Evolutionary conservation across 805 yeast species (phyloP), one percentile per base, ranked within the genome.

Genomic region (Candida germanica): DNA sequence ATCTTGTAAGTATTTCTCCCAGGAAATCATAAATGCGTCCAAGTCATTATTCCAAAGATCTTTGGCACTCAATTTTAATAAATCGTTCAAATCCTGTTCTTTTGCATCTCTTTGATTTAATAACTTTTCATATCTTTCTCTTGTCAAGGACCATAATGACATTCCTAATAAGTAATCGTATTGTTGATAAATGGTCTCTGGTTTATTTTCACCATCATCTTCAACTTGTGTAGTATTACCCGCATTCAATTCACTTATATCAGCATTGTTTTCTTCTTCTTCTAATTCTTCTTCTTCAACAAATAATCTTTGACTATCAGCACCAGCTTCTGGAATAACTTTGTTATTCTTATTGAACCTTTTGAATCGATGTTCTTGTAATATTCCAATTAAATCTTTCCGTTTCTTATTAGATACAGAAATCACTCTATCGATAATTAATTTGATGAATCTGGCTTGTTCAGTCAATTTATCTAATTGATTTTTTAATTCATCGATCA

Each of bases 131-230:
- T 89, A 93, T 49, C 93, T 76, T 61, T 93, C 98, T 40, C 72
- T 73, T 0, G 98, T 91, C 54, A 93, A 75, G 25, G 96, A 83
- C 93, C 96, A 87, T 46, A 93, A 80, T 23, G 88, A 77, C 96
- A 93, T 85, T 36, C 93, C 94, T 35, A 93, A 69, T 44, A 93
- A 69, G 50, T 93, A 93, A 52, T 93, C 98, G 59, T 79, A 91
- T 5, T 81, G 70, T 7, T 87, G 76, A 34, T 72, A 71, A 11
- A 75, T 62, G 16, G 79, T 82, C 33, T 69, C 73, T n/a, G 76
- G 73, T 15, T 57, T 59, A 36, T 67, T 71, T 53, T 74, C 58
- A 58, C 53, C 59, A n/a, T 48, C 64, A 11, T 56, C 49, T 9
- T 41, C 45, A 13, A 44, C 58, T 15, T 49, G 61, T 14, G 52